Conservation (phyloP, 2,329 filamentous ascomycete species). For the Aspergillus spinulosporus region DNA sequence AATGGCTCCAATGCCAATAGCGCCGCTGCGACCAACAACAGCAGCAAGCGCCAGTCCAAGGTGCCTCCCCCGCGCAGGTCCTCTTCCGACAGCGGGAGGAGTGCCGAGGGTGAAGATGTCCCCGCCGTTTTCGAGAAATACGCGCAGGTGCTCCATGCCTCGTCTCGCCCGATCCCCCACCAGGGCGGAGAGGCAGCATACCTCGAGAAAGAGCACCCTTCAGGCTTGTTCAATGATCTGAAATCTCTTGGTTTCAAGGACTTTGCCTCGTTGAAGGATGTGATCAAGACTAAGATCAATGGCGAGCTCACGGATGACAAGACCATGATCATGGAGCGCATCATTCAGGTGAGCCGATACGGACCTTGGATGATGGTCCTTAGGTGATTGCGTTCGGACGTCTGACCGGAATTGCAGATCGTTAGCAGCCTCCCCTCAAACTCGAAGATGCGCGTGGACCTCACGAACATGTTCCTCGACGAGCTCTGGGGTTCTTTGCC, state of each 20-base stretch:
- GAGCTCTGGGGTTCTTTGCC: neutral
- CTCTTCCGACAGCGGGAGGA: slow-evolving; percentile 29
- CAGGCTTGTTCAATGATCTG: slow-evolving; percentile 58
- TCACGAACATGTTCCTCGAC: neutral
- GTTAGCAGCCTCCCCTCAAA: neutral
- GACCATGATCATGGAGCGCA: slow-evolving; percentile 73
- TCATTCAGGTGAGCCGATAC: slow-evolving; percentile 52
- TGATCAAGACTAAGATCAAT: slow-evolving; percentile 64
- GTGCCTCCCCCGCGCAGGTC: slow-evolving; percentile 27
- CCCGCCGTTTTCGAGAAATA: slow-evolving; percentile 46
- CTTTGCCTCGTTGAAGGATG: slow-evolving; percentile 60
- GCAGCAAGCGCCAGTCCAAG: slow-evolving; percentile 38
- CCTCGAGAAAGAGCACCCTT: slow-evolving; percentile 51
- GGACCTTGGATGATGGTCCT: too few relatives aligned
- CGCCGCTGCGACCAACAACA: slow-evolving; percentile 20
- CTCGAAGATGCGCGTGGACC: neutral
- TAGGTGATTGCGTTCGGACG: neutral
- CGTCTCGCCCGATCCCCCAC: slow-evolving; percentile 62
- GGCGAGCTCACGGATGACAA: slow-evolving; percentile 70
- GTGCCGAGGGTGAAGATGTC: slow-evolving; percentile 43
- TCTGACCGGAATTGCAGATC: neutral
- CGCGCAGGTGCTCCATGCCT: slow-evolving; percentile 53
- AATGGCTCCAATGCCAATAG: slow-evolving; percentile 24
- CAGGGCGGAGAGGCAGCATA: slow-evolving; percentile 66
- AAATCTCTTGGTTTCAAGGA: slow-evolving; percentile 59